Conservation (phyloP, 202 grass and related monocot genomes). For the Schoenoplectus triqueter region DNA sequence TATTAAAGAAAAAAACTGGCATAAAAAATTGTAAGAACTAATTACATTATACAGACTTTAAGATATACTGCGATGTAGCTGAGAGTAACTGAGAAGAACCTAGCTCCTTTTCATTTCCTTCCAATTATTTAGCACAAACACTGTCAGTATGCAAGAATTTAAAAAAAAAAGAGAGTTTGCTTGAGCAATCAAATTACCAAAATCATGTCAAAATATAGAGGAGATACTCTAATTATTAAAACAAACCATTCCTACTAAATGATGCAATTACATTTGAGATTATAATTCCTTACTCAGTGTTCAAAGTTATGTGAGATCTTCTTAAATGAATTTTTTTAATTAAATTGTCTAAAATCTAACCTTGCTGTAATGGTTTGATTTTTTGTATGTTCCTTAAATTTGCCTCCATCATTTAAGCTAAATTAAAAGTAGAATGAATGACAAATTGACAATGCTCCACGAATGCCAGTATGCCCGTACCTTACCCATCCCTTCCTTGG, state of each 20-base stretch:
- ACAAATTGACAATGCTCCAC: slow-evolving; percentile 10
- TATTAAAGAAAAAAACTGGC: too few species aligned
- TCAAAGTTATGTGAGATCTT: neutral
- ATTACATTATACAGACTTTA: too few species aligned
- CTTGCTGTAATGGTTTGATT: neutral
- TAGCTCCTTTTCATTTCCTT: neutral
- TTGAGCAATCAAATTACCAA: neutral
- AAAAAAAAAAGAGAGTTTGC: too few species aligned
- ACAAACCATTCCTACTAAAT: neutral
- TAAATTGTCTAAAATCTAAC: neutral
- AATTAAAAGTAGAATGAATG: slow-evolving; percentile 2
- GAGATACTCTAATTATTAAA: neutral
- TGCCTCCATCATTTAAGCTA: slow-evolving; percentile 1
- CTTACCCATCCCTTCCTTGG: slow-evolving; percentile 39
- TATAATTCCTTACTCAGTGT: neutral
- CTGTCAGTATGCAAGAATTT: too few species aligned
- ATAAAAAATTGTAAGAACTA: too few species aligned
- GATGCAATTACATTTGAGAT: neutral
- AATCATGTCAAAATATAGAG: neutral
- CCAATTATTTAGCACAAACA: neutral
- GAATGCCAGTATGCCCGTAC: slow-evolving; percentile 42
- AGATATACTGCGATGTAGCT: neutral
- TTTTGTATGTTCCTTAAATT: neutral
- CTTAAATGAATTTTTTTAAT: neutral
- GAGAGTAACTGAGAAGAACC: neutral